A percentile compares a stretch with the other conserved stretches of the same genome.
These are phyloP conservation scores for Venturia effusa DNA, from an alignment of 2,329 filamentous ascomycete species.

Conservation along the genomic window DNA sequence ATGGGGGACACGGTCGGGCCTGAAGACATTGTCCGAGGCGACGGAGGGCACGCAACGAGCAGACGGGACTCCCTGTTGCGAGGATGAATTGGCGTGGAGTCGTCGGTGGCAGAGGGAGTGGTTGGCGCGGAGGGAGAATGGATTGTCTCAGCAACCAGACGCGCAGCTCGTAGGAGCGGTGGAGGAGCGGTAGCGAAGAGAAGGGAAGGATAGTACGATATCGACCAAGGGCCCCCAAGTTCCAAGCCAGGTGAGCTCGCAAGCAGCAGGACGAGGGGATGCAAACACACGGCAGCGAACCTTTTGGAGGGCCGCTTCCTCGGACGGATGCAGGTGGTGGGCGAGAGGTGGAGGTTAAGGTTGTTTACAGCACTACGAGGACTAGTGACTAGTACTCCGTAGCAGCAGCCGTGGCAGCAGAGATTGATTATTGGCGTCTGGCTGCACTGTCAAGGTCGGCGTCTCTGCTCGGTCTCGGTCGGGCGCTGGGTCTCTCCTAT, in stretches of 20 bases:
- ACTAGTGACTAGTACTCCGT: no score
- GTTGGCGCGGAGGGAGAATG: not conserved
- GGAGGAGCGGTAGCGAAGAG: not conserved
- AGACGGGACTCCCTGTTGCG: not conserved
- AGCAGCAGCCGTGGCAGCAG: no score
- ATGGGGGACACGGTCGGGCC: slow-evolving; percentile 24
- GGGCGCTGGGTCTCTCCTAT: not conserved
- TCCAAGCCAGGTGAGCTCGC: not conserved
- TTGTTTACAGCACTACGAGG: not conserved
- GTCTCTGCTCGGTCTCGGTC: not conserved
- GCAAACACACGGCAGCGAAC: not conserved
- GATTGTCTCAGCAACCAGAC: not conserved
- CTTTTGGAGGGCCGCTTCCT: not conserved
- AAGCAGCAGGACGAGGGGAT: not conserved
- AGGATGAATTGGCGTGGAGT: not conserved
- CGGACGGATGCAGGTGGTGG: no score
- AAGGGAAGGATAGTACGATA: not conserved
- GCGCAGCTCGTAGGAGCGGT: not conserved
- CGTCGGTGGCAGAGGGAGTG: not conserved
- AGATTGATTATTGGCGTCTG: not conserved
- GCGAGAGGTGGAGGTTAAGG: not conserved
- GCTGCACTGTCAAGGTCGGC: not conserved
- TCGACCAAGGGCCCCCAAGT: no score
- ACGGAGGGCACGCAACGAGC: not conserved
- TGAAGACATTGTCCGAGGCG: slow-evolving; percentile 21